Evolutionary conservation across 192 early-diverging fungal species (phyloP), one percentile per base, ranked within the genome.

Genomic region (Diversispora epigaea): DNA sequence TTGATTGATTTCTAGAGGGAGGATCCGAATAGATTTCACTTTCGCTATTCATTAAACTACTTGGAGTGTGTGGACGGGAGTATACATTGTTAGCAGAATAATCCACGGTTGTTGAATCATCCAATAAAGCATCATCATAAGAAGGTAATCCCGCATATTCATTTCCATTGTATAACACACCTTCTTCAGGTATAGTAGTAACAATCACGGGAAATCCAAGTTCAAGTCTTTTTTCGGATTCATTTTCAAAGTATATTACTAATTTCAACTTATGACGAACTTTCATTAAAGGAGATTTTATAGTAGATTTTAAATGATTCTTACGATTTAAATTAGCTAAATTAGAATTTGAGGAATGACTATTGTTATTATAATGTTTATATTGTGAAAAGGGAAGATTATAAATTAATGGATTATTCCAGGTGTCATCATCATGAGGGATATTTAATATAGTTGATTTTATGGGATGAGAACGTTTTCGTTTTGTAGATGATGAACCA

Each of bases 341-440:
- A 32, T 32, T 32, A 32, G 25, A 32, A 32, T 32, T 32, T 32
- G 25, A 32, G 2, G 25, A 32, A 32, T 32, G 0, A 1, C 25
- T 32, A 32, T 32, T 40, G 17, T n/a, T 46, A 65, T 7, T 44
- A 47, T n/a, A n/a, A n/a, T 17, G 40, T 40, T 11, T 8, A 64
- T 62, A 32, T 74, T 46, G 44, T 32, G 12, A 46, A 41, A 75
- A 65, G 12, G 73, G 73, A 25, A 75, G 47, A 45, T 75, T 75
- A 55, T 65, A 75, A 54, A 62, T 75, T 43, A 75, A 65, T 6
- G 73, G 73, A 43, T 64, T 65, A 40, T 75, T 65, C 73, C 73
- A 75, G 54, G 25, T 40, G 43, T 75, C 73, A 46, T 54, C 61
- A 22, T 64, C 61, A 65, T 52, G 21, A n/a, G 25, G 21, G 47